Evolutionary conservation across 1,139 yeast species (phyloP).

Genomic region (Magnusiomyces tetraspermus): DNA sequence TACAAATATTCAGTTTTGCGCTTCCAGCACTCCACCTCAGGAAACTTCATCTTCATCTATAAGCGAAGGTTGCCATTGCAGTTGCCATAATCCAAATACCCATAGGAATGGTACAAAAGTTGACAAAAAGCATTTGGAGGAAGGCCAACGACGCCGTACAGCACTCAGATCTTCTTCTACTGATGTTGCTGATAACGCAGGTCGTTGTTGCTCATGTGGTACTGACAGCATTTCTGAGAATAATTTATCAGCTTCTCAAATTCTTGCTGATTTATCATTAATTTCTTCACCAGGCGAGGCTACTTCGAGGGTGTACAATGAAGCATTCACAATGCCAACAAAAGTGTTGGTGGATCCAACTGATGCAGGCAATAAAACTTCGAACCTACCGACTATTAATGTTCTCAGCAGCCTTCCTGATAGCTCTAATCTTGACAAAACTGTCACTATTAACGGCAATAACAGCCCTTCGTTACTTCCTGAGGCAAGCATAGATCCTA

Average conservation of each 20-base stretch:
- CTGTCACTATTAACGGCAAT: background rate
- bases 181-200: no score
- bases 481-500: background rate
- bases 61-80: background rate
- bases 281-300: background rate
- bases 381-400: background rate
- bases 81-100: no score
- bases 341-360: background rate
- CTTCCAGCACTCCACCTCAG: conserved; percentile 1
- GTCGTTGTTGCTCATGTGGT: background rate
- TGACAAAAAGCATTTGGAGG: no score
- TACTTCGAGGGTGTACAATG: conserved; percentile 2
- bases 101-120: no score
- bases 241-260: background rate
- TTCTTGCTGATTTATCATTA: background rate
- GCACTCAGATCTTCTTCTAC: no score
- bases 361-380: background rate
- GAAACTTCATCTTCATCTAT: background rate
- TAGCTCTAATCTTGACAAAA: background rate
- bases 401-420: background rate
- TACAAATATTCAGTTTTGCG: conserved; percentile 3
- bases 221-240: background rate
- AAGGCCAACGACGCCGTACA: no score
- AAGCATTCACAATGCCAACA: conserved; percentile 12
- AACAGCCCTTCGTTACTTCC: background rate